phyloP scores from a whole-genome alignment of 495 filamentous ascomycete genomes.

The Trichoderma asperelloides region DNA sequence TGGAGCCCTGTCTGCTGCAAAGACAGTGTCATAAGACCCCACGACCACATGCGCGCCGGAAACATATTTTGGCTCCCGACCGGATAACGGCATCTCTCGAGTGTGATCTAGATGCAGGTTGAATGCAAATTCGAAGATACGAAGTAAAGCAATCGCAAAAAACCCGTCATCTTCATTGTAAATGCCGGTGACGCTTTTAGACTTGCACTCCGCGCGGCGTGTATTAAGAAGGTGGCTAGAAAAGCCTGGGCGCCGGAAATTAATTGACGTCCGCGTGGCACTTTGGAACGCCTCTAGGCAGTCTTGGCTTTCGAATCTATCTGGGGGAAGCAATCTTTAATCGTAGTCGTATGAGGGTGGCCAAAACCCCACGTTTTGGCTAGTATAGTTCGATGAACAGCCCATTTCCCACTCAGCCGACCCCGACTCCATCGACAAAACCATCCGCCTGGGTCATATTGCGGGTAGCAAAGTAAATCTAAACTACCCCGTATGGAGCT shows the following conservation, averaged over 20 bases:
- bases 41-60: neutral
- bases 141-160: neutral
- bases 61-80: neutral
- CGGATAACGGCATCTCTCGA: neutral
- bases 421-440: neutral
- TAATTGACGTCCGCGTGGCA: too few species aligned
- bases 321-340: neutral
- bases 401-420: constrained; percentile 6
- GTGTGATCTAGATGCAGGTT: neutral
- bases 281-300: neutral
- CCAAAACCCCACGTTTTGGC: neutral
- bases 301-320: neutral
- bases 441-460: neutral
- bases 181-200: neutral
- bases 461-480: neutral
- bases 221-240: too few species aligned
- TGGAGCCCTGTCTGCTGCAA: neutral
- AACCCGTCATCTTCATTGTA: neutral
- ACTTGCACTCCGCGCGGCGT: too few species aligned
- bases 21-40: neutral
- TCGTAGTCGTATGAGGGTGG: constrained; percentile 1
- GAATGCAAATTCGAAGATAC: neutral
- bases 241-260: too few species aligned
- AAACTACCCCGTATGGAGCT: neutral
- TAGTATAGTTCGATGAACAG: constrained; percentile 3